Evolutionary conservation across 345 rosid species (phyloP).

Genomic region (Gossypium raimondii): DNA sequence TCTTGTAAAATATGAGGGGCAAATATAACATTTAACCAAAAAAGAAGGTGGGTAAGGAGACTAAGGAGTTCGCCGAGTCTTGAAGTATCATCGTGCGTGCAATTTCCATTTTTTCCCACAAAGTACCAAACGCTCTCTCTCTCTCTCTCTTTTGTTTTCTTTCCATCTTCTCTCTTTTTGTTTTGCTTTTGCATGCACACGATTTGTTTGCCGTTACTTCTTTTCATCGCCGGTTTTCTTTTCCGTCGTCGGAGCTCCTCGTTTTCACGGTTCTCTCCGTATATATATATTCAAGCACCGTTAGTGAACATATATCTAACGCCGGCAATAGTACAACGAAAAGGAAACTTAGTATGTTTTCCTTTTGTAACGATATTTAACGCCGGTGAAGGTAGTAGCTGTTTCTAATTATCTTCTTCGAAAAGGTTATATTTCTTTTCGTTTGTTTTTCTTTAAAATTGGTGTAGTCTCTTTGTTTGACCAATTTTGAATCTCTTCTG

Average conservation of each 20-base stretch:
- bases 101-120: conserved; percentile 14
- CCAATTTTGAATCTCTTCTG: not conserved
- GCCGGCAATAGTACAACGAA: not conserved
- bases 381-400: not conserved
- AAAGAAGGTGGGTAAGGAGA: not conserved
- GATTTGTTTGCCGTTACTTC: conserved; percentile 12
- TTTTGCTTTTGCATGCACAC: conserved; percentile 40
- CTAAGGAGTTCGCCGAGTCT: conserved; percentile 44
- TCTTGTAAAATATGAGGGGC: not conserved
- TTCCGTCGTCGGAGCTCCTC: conserved; percentile 19
- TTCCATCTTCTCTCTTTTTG: not conserved
- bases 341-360: not conserved
- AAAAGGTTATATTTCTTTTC: not conserved
- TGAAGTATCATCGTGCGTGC: conserved; percentile 72
- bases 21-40: no score
- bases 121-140: conserved; percentile 33
- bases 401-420: not conserved
- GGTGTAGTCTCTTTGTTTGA: not conserved
- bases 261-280: not conserved
- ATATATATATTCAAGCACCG: not conserved
- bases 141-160: conserved; percentile 8
- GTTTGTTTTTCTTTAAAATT: not conserved
- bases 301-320: not conserved
- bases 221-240: conserved; percentile 20
- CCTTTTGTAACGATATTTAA: not conserved